These are phyloP conservation scores for Tilletia caries DNA, from an alignment of 1,284 basidiomycete species.

Conservation along the genomic window DNA sequence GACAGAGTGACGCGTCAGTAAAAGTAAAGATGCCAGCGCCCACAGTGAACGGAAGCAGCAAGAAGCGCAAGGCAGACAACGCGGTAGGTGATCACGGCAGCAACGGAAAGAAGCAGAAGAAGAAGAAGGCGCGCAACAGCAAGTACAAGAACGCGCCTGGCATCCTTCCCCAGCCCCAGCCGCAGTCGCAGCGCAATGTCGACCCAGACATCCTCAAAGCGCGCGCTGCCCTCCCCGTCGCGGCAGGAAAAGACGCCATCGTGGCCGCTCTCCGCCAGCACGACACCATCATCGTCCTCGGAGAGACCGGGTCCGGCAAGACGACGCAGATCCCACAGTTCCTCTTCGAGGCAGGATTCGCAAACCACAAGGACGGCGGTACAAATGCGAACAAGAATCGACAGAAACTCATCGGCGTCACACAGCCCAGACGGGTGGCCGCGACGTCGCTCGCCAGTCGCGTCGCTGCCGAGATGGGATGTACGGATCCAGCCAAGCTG, in stretches of 20 bases:
- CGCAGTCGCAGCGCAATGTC: too few relatives aligned
- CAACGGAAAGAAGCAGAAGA: too few relatives aligned
- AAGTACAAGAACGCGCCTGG: too few relatives aligned
- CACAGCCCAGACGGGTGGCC: constrained; percentile 89
- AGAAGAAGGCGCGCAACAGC: too few relatives aligned
- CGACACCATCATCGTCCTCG: constrained; percentile 85
- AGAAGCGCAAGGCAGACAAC: too few relatives aligned
- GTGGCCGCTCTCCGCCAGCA: constrained; percentile 59
- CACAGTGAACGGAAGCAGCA: too few relatives aligned
- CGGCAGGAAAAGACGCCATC: constrained; percentile 33
- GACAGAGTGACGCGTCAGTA: too few relatives aligned
- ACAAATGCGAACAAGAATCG: neutral
- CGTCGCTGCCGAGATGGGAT: constrained; percentile 79
- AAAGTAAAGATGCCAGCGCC: too few relatives aligned
- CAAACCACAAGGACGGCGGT: constrained; percentile 52
- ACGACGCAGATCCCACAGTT: constrained; percentile 98
- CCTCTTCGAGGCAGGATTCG: constrained; percentile 88
- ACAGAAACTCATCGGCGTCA: constrained; percentile 55
- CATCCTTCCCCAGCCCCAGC: too few relatives aligned
- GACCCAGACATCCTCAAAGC: constrained; percentile 63
- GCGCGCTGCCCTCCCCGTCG: constrained; percentile 60
- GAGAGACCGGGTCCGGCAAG: constrained; percentile 97
- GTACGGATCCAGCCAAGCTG: constrained; percentile 32
- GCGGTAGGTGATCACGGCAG: too few relatives aligned
- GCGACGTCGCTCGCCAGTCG: constrained; percentile 86